Percentiles rank a stretch among this genome's conserved stretches.
These are phyloP conservation scores for Rhizopus arrhizus DNA, from an alignment of 371 early-diverging fungal genomes.

Conservation along the genomic window DNA sequence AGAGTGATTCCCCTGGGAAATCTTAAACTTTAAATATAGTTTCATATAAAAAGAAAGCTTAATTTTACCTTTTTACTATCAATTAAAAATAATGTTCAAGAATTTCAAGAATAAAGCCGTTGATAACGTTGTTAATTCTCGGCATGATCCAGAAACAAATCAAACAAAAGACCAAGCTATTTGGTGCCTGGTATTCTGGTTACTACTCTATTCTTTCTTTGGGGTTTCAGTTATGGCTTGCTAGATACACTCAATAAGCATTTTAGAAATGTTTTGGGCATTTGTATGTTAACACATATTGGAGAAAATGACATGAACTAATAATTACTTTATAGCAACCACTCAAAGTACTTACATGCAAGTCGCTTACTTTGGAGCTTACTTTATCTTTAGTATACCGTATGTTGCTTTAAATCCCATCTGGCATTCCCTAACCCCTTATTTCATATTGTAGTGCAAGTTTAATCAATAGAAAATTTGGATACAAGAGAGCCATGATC, in stretches of 20 bases:
- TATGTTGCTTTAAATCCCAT: conserved; percentile 19
- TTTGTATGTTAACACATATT: conserved; percentile 31
- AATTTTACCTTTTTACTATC: background rate
- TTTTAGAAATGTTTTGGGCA: conserved; percentile 42
- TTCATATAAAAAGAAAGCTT: background rate
- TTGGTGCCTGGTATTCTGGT: conserved; percentile 38
- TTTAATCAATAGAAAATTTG: conserved; percentile 40
- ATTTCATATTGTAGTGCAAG: conserved; percentile 34
- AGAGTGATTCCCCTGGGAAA: background rate
- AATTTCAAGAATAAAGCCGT: background rate
- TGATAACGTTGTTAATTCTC: background rate
- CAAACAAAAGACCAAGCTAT: background rate
- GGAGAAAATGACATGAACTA: background rate
- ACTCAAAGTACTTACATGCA: conserved; percentile 53
- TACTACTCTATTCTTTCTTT: conserved; percentile 48
- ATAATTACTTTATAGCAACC: conserved; percentile 28
- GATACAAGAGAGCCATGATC: conserved; percentile 50
- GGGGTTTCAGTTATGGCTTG: conserved; percentile 55
- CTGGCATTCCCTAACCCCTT: background rate
- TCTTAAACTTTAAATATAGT: background rate
- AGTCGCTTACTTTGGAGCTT: conserved; percentile 56
- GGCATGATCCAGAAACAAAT: background rate
- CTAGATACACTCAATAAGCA: conserved; percentile 54
- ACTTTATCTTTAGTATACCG: conserved; percentile 51
- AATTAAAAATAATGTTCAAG: conserved; percentile 1